Conservation (phyloP, 2,329 filamentous ascomycete species). For the Chaetomium sp. region DNA sequence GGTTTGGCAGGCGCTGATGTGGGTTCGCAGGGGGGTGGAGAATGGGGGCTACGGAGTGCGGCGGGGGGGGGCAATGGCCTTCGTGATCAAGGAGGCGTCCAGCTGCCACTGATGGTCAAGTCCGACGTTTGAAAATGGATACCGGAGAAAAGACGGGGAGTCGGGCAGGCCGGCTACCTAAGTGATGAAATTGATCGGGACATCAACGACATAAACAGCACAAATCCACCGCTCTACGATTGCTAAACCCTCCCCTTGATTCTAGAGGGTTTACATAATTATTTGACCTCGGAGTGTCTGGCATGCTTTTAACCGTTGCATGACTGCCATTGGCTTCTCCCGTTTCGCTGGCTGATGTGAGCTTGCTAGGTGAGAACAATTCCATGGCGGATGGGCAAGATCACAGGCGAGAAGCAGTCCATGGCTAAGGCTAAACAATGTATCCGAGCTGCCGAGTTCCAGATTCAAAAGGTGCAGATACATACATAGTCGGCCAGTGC, state of each 20-base stretch:
- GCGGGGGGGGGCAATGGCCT: slow-evolving; percentile 20
- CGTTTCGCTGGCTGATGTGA: neutral
- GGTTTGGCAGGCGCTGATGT: slow-evolving; percentile 27
- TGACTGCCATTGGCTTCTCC: slow-evolving; percentile 5
- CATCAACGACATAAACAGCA: neutral
- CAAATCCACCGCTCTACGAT: neutral
- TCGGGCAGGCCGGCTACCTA: neutral
- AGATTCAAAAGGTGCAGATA: neutral
- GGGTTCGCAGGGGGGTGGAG: slow-evolving; percentile 24
- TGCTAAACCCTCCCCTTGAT: neutral
- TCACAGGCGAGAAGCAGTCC: neutral
- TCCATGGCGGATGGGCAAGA: neutral
- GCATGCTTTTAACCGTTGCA: neutral
- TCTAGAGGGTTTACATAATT: neutral
- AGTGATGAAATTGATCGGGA: neutral
- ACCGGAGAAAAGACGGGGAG: neutral
- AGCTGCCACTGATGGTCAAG: slow-evolving; percentile 12
- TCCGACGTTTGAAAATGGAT: neutral
- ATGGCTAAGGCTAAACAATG: neutral
- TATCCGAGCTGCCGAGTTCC: slow-evolving; percentile 9
- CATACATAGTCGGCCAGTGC: neutral
- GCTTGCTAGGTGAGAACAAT: neutral
- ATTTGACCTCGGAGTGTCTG: neutral
- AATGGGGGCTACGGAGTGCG: slow-evolving; percentile 22
- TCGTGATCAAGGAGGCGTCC: slow-evolving; percentile 11